These are phyloP conservation scores for Colletotrichum paranaense DNA, from an alignment of 2,329 filamentous ascomycete genomes.

Conservation along the genomic window DNA sequence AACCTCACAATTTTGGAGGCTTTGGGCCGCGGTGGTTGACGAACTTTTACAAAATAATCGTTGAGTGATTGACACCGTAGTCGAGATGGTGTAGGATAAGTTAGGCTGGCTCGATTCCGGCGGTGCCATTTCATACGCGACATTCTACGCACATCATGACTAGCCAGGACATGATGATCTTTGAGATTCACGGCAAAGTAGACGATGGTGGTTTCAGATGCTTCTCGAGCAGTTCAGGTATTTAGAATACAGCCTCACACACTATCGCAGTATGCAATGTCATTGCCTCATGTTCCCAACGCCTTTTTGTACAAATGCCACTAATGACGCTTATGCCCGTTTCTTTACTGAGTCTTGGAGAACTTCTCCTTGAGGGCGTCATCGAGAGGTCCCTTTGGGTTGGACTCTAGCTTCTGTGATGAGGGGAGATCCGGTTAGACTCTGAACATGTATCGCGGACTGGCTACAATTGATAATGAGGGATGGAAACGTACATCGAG, in stretches of 20 bases:
- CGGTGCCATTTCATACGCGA: too few relatives aligned
- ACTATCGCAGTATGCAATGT: slow-evolving; percentile 9
- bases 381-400: slow-evolving; percentile 74
- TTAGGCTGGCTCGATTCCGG: too few relatives aligned
- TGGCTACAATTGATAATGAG: neutral
- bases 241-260: slow-evolving; percentile 9
- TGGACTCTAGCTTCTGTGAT: slow-evolving; percentile 44
- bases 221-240: neutral
- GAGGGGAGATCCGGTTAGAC: slow-evolving; percentile 62
- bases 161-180: too few relatives aligned
- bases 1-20: too few relatives aligned
- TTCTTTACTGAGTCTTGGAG: slow-evolving; percentile 54
- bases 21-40: accelerated
- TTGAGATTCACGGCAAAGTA: too few relatives aligned
- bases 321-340: neutral
- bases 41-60: too few relatives aligned
- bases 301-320: neutral
- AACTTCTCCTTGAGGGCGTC: slow-evolving; percentile 71
- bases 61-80: too few relatives aligned
- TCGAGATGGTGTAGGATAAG: too few relatives aligned
- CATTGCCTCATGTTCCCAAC: slow-evolving; percentile 17
- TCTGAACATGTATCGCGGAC: too few relatives aligned
- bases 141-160: too few relatives aligned
- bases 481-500: slow-evolving; percentile 54
- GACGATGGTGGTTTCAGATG: neutral